Conservation (phyloP, 2,329 filamentous ascomycete species). For the Monosporascus sp. region DNA sequence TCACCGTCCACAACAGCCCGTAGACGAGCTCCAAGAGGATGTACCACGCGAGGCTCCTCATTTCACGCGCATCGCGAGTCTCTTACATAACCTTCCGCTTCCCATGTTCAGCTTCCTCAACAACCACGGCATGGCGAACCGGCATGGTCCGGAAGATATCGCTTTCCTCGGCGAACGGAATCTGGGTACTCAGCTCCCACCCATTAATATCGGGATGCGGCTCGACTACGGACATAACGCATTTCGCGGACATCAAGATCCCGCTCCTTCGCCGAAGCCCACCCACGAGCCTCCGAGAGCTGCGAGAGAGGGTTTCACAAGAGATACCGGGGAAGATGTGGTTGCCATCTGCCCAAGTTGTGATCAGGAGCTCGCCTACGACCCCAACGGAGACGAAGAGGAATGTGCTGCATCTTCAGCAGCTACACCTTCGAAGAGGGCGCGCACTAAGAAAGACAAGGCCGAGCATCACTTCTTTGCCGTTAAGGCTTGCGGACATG, state of each 20-base stretch:
- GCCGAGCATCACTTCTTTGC: conserved; percentile 88
- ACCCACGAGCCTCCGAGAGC: conserved; percentile 59
- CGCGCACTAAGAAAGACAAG: conserved; percentile 42
- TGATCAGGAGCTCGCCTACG: conserved; percentile 73
- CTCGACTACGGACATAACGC: conserved; percentile 20
- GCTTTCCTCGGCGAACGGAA: conserved; percentile 18
- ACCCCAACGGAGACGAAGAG: conserved; percentile 41
- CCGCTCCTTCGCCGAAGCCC: conserved; percentile 31
- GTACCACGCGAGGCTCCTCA: not conserved
- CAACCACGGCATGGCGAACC: conserved; percentile 4
- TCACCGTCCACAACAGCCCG: not conserved
- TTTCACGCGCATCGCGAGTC: conserved; percentile 7
- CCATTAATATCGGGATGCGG: conserved; percentile 9
- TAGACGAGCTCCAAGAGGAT: not conserved
- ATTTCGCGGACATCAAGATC: conserved; percentile 10
- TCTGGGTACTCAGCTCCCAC: conserved; percentile 3
- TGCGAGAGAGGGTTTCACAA: conserved; percentile 71
- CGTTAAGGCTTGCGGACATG: conserved; percentile 85
- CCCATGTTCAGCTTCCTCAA: conserved; percentile 15
- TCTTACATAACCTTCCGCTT: conserved; percentile 9
- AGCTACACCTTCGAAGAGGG: conserved; percentile 30
- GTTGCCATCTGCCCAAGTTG: conserved; percentile 82
- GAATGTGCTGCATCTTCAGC: conserved; percentile 8
- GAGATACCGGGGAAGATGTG: conserved; percentile 66
- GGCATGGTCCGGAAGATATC: conserved; percentile 17